Percentiles rank a stretch among this genome's conserved stretches.
Evolutionary conservation across 768 basidiomycete genomes (phyloP).

Genomic region (Sporobolomyces roseus): DNA sequence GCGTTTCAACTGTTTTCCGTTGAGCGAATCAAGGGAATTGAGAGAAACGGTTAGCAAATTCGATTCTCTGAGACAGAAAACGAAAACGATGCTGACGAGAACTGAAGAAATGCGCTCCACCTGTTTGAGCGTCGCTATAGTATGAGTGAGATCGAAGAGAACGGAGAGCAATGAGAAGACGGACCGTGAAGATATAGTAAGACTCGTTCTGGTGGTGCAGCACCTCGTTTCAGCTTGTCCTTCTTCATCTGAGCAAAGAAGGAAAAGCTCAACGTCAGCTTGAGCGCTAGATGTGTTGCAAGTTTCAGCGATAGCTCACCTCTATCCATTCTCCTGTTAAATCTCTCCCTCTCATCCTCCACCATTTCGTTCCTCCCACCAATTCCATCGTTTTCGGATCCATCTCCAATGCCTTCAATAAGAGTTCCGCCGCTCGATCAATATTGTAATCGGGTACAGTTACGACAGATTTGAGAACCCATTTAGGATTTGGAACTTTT

Average conservation of each 20-base stretch:
- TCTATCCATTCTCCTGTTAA: slow-evolving; percentile 51
- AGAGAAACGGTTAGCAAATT: not conserved
- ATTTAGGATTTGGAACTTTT: slow-evolving; percentile 42
- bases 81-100: slow-evolving; percentile 29
- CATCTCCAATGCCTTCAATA: slow-evolving; percentile 45
- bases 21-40: no score
- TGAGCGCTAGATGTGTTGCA: no score
- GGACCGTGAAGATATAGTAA: slow-evolving; percentile 50
- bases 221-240: slow-evolving; percentile 45
- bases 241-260: slow-evolving; percentile 48
- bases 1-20: slow-evolving; percentile 46
- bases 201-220: slow-evolving; percentile 42
- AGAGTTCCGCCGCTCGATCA: slow-evolving; percentile 44
- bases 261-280: no score
- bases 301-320: slow-evolving; percentile 44
- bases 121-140: slow-evolving; percentile 18
- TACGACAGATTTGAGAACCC: slow-evolving; percentile 47
- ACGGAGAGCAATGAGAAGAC: not conserved
- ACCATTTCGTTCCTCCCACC: slow-evolving; percentile 49
- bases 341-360: slow-evolving; percentile 47
- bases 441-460: slow-evolving; percentile 46
- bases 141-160: not conserved
- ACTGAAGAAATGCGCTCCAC: slow-evolving; percentile 50
- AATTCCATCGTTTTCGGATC: slow-evolving; percentile 46
- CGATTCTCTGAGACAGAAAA: not conserved